These are phyloP conservation scores for Pleurotus cornucopiae DNA, from an alignment of 768 basidiomycete genomes.

Conservation along the genomic window DNA sequence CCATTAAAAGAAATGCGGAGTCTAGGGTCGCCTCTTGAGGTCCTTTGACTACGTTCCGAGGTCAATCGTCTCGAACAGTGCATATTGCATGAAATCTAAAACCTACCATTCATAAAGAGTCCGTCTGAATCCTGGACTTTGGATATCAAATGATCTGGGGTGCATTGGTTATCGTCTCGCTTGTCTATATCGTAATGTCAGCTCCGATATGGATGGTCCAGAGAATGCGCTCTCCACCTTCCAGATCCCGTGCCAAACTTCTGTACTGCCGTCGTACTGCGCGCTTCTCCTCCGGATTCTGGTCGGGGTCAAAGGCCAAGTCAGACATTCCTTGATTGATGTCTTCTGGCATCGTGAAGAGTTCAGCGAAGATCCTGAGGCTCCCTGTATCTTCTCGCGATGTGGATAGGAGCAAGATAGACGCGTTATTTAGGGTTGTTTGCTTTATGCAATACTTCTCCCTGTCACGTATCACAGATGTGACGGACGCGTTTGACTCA, in stretches of 20 bases:
- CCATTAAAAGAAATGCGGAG: conserved; percentile 72
- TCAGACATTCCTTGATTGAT: background rate
- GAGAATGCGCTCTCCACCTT: conserved; percentile 37
- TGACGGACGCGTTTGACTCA: background rate
- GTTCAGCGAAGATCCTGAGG: background rate
- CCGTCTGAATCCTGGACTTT: conserved; percentile 56
- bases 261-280: conserved; percentile 72
- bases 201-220: too few relatives aligned
- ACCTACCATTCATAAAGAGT: conserved; percentile 59
- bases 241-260: conserved; percentile 53
- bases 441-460: background rate
- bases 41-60: conserved; percentile 50
- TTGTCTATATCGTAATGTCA: conserved; percentile 19
- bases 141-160: conserved; percentile 49
- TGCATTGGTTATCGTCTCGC: conserved; percentile 16
- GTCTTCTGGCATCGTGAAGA: conserved; percentile 10
- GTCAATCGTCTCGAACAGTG: background rate
- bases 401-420: background rate
- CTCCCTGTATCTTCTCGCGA: too few relatives aligned
- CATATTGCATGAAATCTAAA: background rate
- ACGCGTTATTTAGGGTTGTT: conserved; percentile 12
- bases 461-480: conserved; percentile 2
- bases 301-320: conserved; percentile 73
- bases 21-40: conserved; percentile 90
- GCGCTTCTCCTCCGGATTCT: conserved; percentile 78